A percentile compares a stretch with the other conserved stretches of the same genome.
Conservation (phyloP, 805 yeast genomes). For the Monosporozyma servazzii region DNA sequence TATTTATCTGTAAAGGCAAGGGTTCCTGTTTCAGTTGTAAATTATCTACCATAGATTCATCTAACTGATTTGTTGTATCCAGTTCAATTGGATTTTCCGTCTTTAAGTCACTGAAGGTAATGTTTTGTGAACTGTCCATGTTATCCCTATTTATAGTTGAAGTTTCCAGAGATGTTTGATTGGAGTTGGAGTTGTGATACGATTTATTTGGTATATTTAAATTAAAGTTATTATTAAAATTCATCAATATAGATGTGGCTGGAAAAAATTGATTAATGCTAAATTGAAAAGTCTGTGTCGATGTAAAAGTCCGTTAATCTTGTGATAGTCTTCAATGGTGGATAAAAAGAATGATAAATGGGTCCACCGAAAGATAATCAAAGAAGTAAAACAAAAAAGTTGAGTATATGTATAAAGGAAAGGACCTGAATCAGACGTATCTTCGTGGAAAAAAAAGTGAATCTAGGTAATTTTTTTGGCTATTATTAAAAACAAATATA, state of each 20-base stretch:
- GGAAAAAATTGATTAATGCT: neutral
- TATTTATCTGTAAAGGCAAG: neutral
- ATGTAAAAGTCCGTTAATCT: neutral
- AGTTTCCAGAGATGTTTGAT: neutral
- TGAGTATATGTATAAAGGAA: neutral
- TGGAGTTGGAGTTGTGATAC: neutral
- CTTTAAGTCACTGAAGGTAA: neutral
- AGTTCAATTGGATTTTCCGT: neutral
- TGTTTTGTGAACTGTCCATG: conserved; percentile 2
- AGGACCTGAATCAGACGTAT: neutral
- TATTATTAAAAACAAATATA: neutral
- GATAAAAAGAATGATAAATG: neutral
- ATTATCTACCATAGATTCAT: neutral
- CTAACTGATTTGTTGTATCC: neutral
- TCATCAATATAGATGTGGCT: neutral
- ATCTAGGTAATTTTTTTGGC: neutral
- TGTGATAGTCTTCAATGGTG: neutral
- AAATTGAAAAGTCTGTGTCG: neutral
- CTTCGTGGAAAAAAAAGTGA: neutral
- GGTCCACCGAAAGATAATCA: neutral
- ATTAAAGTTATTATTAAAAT: neutral
- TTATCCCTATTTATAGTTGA: neutral
- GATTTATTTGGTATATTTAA: neutral
- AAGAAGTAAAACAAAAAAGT: neutral
- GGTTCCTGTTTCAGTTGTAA: neutral